A percentile compares a stretch with the other conserved stretches of the same genome.
Conservation (phyloP, 352 stramenopile genomes). For the Phytopythium kandeliae region DNA sequence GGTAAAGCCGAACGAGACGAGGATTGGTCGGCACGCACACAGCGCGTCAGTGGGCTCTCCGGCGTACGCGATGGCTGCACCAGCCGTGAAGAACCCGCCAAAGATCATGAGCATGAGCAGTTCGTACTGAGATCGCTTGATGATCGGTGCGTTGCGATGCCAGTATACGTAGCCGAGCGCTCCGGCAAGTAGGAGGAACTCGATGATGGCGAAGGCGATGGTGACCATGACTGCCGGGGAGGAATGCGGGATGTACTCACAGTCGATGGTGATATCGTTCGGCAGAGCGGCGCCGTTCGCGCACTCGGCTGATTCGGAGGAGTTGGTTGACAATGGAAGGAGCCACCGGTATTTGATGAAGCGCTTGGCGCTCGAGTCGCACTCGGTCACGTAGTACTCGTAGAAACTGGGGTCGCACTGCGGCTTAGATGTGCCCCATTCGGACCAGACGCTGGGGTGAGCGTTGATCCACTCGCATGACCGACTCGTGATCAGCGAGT, state of each 20-base stretch:
- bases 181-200: constrained; percentile 9
- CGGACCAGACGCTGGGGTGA: constrained; percentile 16
- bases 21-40: constrained; percentile 24
- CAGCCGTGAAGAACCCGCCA: constrained; percentile 29
- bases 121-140: constrained; percentile 41
- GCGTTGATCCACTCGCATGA: constrained; percentile 40
- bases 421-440: constrained; percentile 26
- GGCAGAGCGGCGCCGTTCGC: constrained; percentile 13
- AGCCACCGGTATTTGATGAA: constrained; percentile 32
- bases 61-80: constrained; percentile 22
- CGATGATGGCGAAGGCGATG: constrained; percentile 10
- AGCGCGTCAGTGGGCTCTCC: constrained; percentile 18
- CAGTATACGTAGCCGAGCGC: constrained; percentile 19
- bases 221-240: constrained; percentile 14
- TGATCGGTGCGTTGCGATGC: constrained; percentile 28
- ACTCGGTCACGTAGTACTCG: constrained; percentile 28
- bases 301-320: constrained; percentile 22
- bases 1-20: constrained; percentile 35
- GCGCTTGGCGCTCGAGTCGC: constrained; percentile 18
- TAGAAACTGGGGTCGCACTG: constrained; percentile 38
- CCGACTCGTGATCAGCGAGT: constrained; percentile 23
- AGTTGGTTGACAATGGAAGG: constrained; percentile 14
- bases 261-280: constrained; percentile 18
- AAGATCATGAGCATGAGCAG: constrained; percentile 34
- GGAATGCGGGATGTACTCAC: constrained; percentile 27